Conservation (phyloP, 2,329 filamentous ascomycete species). For the Diplodia corticola region DNA sequence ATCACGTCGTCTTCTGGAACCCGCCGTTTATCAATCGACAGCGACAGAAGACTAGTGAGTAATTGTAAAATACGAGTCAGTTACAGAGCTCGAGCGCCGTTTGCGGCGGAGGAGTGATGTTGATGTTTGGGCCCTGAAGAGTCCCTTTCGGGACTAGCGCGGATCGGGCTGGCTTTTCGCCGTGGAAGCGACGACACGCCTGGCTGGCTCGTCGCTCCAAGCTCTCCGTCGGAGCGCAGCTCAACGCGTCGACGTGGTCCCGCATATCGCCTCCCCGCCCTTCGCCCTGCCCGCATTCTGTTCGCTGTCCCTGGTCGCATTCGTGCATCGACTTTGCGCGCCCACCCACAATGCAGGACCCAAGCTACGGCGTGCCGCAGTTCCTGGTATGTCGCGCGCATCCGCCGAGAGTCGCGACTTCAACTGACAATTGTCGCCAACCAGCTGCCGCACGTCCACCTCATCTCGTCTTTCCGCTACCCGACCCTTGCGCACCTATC, state of each 20-base stretch:
- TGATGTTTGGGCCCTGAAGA: not conserved
- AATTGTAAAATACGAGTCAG: not conserved
- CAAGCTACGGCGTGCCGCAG: constrained; percentile 21
- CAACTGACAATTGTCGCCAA: constrained; percentile 11
- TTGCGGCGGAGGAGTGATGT: not conserved
- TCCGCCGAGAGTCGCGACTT: constrained; percentile 7
- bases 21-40: not conserved
- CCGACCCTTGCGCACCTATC: constrained; percentile 70
- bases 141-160: not conserved
- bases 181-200: constrained; percentile 14
- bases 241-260: constrained; percentile 23
- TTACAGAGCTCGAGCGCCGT: not conserved
- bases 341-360: constrained; percentile 23
- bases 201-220: constrained; percentile 20
- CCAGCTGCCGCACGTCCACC: constrained; percentile 84
- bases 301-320: constrained; percentile 15
- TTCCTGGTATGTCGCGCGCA: constrained; percentile 21
- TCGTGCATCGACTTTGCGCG: constrained; percentile 1
- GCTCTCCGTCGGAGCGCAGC: constrained; percentile 20
- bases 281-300: not conserved
- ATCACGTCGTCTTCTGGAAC: not conserved
- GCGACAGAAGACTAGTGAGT: not conserved
- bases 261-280: constrained; percentile 12
- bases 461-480: constrained; percentile 81
- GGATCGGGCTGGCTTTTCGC: constrained; percentile 17